phyloP scores from a whole-genome alignment of 805 yeast genomes.

The Cyberlindnera xylosilytica region DNA sequence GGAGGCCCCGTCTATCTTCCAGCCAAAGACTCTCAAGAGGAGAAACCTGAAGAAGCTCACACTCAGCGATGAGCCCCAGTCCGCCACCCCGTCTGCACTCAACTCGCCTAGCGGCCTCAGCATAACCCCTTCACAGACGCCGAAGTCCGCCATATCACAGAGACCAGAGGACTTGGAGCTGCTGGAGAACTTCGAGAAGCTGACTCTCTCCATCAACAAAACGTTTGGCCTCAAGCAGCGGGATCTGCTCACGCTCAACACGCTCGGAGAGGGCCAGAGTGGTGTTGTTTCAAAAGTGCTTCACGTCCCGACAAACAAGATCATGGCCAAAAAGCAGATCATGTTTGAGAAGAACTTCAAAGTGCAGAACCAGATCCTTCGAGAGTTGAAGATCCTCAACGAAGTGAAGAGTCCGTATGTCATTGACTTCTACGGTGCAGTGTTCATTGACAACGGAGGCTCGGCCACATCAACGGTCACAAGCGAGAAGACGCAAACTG shows the following conservation, averaged over 20 bases:
- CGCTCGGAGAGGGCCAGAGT: constrained; percentile 89
- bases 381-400: constrained; percentile 88
- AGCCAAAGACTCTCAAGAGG: constrained; percentile 49
- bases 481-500: neutral
- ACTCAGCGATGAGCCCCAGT: constrained; percentile 26
- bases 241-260: constrained; percentile 72
- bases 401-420: constrained; percentile 83
- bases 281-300: constrained; percentile 88
- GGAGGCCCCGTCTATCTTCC: constrained; percentile 25
- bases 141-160: constrained; percentile 31
- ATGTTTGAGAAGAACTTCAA: constrained; percentile 79
- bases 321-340: constrained; percentile 88
- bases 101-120: constrained; percentile 1
- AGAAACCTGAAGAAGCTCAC: constrained; percentile 58
- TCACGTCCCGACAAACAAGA: constrained; percentile 82
- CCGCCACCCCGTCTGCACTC: neutral
- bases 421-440: constrained; percentile 89
- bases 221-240: constrained; percentile 50
- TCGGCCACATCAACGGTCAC: constrained; percentile 14
- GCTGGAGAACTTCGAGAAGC: constrained; percentile 42
- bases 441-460: constrained; percentile 45
- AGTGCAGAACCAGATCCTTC: constrained; percentile 76
- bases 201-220: constrained; percentile 53
- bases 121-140: constrained; percentile 20
- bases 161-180: constrained; percentile 33